These are phyloP conservation scores for Penicillium brevicompactum DNA, from an alignment of 2,329 filamentous ascomycete species.

Conservation along the genomic window DNA sequence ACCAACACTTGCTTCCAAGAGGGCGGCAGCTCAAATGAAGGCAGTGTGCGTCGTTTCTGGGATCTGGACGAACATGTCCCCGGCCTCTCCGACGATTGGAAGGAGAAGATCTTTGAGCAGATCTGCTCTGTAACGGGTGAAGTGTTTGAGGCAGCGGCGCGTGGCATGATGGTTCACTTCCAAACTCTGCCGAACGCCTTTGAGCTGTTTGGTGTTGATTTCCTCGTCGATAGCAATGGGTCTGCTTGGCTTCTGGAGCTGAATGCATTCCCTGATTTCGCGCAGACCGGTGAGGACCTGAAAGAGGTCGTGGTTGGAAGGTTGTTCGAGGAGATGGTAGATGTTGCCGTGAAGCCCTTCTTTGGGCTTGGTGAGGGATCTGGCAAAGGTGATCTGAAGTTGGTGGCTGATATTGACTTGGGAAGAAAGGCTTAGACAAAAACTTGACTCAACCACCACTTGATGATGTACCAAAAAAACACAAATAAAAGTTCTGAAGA, in stretches of 20 bases:
- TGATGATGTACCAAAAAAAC: conserved; percentile 4
- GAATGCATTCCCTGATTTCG: conserved; percentile 96
- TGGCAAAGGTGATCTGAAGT: conserved; percentile 34
- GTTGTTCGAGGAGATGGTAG: conserved; percentile 75
- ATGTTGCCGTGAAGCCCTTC: conserved; percentile 67
- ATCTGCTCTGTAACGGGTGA: conserved; percentile 75
- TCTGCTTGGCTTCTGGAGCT: conserved; percentile 80
- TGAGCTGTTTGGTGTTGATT: conserved; percentile 90
- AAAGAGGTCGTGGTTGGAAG: conserved; percentile 68
- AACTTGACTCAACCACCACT: conserved; percentile 6
- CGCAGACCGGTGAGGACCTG: conserved; percentile 79
- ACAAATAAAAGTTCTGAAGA: conserved; percentile 1
- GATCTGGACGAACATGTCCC: conserved; percentile 54
- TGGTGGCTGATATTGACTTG: conserved; percentile 46
- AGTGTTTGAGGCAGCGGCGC: conserved; percentile 81
- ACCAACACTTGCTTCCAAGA: conserved; percentile 95
- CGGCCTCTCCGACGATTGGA: conserved; percentile 46
- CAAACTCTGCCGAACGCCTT: conserved; percentile 86
- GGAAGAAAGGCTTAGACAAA: conserved; percentile 34
- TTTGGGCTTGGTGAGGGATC: conserved; percentile 51
- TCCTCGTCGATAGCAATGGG: conserved; percentile 70
- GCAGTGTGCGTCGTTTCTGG: conserved; percentile 76
- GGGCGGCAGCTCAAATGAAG: conserved; percentile 54
- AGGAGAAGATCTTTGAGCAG: conserved; percentile 68
- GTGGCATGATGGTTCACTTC: conserved; percentile 86